These are phyloP conservation scores for Gossypium australe DNA, from an alignment of 345 rosid species.

Conservation along the genomic window DNA sequence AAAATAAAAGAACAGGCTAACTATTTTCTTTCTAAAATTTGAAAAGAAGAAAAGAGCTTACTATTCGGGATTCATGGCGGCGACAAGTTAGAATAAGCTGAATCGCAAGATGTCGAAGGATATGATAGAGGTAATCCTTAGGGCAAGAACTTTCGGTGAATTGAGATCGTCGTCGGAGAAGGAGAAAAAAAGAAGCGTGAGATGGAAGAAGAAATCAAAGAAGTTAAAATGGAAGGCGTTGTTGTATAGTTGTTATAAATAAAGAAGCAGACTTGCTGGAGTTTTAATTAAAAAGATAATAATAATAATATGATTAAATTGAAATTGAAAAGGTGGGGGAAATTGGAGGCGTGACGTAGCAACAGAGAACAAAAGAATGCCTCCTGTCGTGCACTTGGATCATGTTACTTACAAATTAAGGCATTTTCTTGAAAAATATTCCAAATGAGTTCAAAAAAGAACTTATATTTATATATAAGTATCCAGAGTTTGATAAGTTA, in stretches of 20 bases:
- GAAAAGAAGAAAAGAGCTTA: conserved; percentile 28
- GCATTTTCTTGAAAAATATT: neutral
- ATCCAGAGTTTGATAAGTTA: too few relatives aligned
- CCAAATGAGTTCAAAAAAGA: too few relatives aligned
- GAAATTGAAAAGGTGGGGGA: neutral
- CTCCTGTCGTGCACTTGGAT: conserved; percentile 16
- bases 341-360: conserved; percentile 19
- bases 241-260: neutral
- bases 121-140: conserved; percentile 1
- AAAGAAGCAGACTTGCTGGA: conserved; percentile 13
- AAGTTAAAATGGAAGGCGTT: neutral
- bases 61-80: conserved; percentile 95
- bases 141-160: conserved; percentile 14
- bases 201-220: conserved; percentile 8
- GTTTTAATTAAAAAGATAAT: neutral
- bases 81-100: conserved; percentile 9
- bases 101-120: conserved; percentile 13
- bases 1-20: neutral
- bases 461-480: too few relatives aligned
- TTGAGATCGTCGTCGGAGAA: conserved; percentile 30
- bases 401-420: too few relatives aligned
- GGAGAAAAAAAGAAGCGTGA: conserved; percentile 7
- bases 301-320: neutral
- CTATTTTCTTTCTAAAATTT: neutral
- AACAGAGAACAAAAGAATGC: neutral